phyloP scores from a whole-genome alignment of 192 early-diverging fungal species.

The Backusella australiensis region DNA sequence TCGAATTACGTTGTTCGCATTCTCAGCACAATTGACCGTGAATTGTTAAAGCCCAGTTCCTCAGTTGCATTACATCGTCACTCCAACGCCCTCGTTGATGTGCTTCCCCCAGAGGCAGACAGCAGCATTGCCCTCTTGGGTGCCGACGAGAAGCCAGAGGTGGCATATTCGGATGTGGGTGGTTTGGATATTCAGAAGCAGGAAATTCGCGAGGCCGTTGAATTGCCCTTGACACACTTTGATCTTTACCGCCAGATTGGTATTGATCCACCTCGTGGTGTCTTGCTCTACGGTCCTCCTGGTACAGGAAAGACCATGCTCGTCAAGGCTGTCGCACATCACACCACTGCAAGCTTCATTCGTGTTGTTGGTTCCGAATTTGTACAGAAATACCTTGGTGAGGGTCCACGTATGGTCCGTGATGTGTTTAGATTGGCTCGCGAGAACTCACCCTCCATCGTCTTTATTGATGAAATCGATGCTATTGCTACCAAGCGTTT shows the following conservation, averaged over 20 bases:
- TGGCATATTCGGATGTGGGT: conserved; percentile 79
- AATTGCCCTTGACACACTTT: conserved; percentile 96
- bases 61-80: conserved; percentile 96
- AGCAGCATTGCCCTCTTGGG: conserved; percentile 87
- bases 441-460: conserved; percentile 96
- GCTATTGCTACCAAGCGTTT: conserved; percentile 98
- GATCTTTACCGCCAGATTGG: conserved; percentile 98
- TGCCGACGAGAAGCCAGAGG: conserved; percentile 78
- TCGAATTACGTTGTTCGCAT: conserved; percentile 93
- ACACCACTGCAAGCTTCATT: conserved; percentile 95
- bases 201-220: conserved; percentile 94
- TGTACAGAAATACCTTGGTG: conserved; percentile 98
- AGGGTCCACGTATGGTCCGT: conserved; percentile 96
- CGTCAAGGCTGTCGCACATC: conserved; percentile 98
- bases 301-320: conserved; percentile 99
- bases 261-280: conserved; percentile 98
- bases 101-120: conserved; percentile 94
- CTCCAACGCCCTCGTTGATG: conserved; percentile 95
- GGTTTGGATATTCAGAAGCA: conserved; percentile 92
- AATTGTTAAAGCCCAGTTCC: conserved; percentile 91
- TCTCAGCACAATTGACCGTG: conserved; percentile 94
- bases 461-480: conserved; percentile 99
- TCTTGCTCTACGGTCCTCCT: conserved; percentile 98
- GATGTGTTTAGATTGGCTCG: conserved; percentile 96
- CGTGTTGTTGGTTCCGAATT: conserved; percentile 98